Conservation (phyloP, 2,329 filamentous ascomycete genomes). For the Hypomyces rosellus region DNA sequence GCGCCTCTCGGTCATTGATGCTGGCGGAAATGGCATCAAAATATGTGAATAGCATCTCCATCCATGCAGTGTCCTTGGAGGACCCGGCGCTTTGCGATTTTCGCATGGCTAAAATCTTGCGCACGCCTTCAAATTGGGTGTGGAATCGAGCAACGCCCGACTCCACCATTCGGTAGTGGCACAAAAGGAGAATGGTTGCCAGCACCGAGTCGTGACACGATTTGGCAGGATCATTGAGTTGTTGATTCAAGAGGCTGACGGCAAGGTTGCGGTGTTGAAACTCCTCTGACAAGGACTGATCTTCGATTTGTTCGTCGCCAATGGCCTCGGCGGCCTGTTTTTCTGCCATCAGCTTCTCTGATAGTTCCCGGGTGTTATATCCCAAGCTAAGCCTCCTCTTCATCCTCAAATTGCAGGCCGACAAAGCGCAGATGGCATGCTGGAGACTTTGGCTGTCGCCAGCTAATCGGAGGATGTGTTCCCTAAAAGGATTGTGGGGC, state of each 20-base stretch:
- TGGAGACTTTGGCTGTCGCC: constrained; percentile 75
- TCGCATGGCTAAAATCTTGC: constrained; percentile 77
- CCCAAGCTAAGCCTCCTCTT: constrained; percentile 61
- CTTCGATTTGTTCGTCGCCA: constrained; percentile 45
- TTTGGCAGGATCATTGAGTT: constrained; percentile 68
- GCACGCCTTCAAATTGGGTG: constrained; percentile 87
- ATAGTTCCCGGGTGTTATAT: constrained; percentile 47
- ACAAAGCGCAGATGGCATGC: constrained; percentile 83
- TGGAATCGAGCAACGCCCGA: constrained; percentile 90
- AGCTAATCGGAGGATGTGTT: constrained; percentile 74
- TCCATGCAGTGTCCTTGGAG: constrained; percentile 73
- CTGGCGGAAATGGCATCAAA: constrained; percentile 90
- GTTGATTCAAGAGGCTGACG: constrained; percentile 74
- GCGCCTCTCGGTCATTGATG: constrained; percentile 85
- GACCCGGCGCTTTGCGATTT: constrained; percentile 36
- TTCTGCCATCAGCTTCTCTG: constrained; percentile 42
- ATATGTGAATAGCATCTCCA: constrained; percentile 88
- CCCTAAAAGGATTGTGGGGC: constrained; percentile 77
- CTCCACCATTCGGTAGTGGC: constrained; percentile 89
- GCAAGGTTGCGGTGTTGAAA: constrained; percentile 76
- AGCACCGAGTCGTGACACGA: constrained; percentile 81
- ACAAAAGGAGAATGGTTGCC: constrained; percentile 79
- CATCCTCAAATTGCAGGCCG: constrained; percentile 87
- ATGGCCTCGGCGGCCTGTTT: constrained; percentile 39
- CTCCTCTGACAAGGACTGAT: constrained; percentile 68